phyloP scores from a whole-genome alignment of 495 filamentous ascomycete species.

The Penicillium maclennaniae region DNA sequence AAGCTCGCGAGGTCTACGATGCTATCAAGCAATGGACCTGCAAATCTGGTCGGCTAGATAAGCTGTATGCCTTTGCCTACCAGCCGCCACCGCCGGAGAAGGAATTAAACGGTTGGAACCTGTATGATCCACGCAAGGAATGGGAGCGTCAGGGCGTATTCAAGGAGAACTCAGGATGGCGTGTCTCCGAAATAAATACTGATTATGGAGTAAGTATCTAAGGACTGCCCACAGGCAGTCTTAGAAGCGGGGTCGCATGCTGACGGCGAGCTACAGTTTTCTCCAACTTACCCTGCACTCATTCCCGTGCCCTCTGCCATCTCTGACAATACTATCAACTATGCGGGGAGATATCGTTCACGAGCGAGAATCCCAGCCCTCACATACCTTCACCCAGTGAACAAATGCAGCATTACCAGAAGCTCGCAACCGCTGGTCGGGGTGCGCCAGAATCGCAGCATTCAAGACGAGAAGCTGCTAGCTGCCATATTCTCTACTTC shows the following conservation, averaged over 20 bases:
- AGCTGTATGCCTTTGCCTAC: constrained; percentile 88
- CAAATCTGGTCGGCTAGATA: constrained; percentile 77
- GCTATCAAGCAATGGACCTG: constrained; percentile 80
- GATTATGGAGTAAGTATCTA: constrained; percentile 61
- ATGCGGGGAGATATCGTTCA: constrained; percentile 86
- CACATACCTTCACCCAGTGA: constrained; percentile 91
- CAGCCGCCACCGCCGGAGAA: constrained; percentile 69
- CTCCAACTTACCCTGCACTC: constrained; percentile 87
- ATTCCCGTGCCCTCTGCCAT: constrained; percentile 81
- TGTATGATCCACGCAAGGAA: constrained; percentile 84
- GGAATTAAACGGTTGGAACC: constrained; percentile 72
- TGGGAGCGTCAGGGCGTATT: constrained; percentile 77
- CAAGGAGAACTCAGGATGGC: constrained; percentile 78
- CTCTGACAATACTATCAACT: constrained; percentile 94
- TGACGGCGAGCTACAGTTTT: constrained; percentile 59
- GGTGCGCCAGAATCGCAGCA: constrained; percentile 80
- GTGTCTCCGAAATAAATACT: constrained; percentile 83
- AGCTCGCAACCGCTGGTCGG: constrained; percentile 92
- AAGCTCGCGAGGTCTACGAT: constrained; percentile 83
- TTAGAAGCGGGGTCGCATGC: constrained; percentile 3
- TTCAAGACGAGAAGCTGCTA: constrained; percentile 93
- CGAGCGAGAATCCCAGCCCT: constrained; percentile 81
- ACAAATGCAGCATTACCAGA: constrained; percentile 93
- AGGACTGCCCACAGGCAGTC: background rate
- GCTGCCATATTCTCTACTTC: constrained; percentile 88